Conservation (phyloP, 2,329 filamentous ascomycete genomes). For the Sporothrix pallida region DNA sequence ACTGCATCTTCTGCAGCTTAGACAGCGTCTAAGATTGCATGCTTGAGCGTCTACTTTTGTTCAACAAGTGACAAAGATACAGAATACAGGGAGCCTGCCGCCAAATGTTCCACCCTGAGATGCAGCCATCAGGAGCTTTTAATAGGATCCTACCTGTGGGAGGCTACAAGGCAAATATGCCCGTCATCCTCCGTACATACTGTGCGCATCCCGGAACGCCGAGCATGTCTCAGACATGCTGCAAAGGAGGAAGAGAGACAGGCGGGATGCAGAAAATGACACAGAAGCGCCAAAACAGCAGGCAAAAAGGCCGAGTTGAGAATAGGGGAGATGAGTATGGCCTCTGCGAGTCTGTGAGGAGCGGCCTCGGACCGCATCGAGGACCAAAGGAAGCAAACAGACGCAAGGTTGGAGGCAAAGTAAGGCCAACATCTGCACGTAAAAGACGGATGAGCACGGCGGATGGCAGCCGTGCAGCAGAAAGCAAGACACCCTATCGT, state of each 20-base stretch:
- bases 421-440: constrained; percentile 9
- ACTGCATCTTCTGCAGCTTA: constrained; percentile 1
- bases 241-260: constrained; percentile 12
- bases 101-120: neutral
- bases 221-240: constrained; percentile 19
- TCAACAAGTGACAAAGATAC: neutral
- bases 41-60: neutral
- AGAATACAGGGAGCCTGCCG: neutral
- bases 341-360: neutral
- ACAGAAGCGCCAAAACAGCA: neutral
- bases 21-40: neutral
- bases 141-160: neutral
- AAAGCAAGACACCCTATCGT: constrained; percentile 3
- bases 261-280: constrained; percentile 3
- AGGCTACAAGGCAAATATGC: constrained; percentile 11
- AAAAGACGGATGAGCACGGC: constrained; percentile 9
- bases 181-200: neutral
- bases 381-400: neutral
- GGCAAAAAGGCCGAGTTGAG: neutral
- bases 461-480: neutral
- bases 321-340: constrained; percentile 17
- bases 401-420: neutral
- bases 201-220: constrained; percentile 2
- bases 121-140: neutral
- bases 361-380: neutral